Conservation (phyloP, 2,329 filamentous ascomycete species). For the Xylariaceae sp. region DNA sequence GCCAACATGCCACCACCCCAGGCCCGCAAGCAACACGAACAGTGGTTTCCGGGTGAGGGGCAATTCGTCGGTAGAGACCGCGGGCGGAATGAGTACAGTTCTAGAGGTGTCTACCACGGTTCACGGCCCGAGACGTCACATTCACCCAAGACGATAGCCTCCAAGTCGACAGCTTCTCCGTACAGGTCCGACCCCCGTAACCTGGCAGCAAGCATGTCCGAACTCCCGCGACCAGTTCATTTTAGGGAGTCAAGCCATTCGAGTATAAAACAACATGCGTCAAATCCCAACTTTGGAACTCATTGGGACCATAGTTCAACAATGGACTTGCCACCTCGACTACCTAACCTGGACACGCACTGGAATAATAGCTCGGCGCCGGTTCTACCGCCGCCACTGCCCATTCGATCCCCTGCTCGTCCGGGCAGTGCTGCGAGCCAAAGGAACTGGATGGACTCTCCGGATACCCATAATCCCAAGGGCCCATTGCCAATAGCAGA, state of each 20-base stretch:
- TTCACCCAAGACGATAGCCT: conserved; percentile 35
- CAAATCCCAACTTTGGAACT: conserved; percentile 37
- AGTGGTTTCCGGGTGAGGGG: conserved; percentile 7
- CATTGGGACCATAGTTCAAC: conserved; percentile 41
- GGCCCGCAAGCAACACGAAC: conserved; percentile 13
- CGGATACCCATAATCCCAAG: conserved; percentile 50
- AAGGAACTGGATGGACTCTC: conserved; percentile 49
- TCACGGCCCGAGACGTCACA: conserved; percentile 46
- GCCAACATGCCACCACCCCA: conserved; percentile 32
- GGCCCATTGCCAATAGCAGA: conserved; percentile 28
- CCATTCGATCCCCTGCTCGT: conserved; percentile 36
- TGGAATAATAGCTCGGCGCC: conserved; percentile 42
- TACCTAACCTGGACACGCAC: conserved; percentile 35
- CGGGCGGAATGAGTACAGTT: conserved; percentile 6
- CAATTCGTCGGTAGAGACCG: conserved; percentile 19
- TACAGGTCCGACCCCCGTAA: conserved; percentile 42
- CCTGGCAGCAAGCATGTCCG: conserved; percentile 49
- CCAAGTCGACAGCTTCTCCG: conserved; percentile 24
- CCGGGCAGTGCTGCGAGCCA: conserved; percentile 40
- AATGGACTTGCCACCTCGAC: conserved; percentile 40
- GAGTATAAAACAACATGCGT: conserved; percentile 33
- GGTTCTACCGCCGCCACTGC: conserved; percentile 40
- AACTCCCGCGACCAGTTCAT: conserved; percentile 39
- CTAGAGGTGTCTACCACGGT: conserved; percentile 18
- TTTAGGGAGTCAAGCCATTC: conserved; percentile 24